Evolutionary conservation across 1,139 yeast genomes (phyloP).

Genomic region (Hansenula sp.): DNA sequence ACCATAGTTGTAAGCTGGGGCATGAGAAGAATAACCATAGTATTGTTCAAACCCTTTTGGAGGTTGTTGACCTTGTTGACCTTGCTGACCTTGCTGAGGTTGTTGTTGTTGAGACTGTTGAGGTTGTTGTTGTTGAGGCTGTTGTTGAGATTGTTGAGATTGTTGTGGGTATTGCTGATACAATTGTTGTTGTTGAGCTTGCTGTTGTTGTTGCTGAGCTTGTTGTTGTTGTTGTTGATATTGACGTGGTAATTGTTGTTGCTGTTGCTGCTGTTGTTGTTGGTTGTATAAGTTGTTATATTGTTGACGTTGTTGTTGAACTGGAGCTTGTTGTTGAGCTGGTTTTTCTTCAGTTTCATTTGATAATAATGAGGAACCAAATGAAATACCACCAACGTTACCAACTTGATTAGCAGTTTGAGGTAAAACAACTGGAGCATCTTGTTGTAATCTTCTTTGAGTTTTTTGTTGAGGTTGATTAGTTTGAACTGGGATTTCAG

Average conservation of each 20-base stretch:
- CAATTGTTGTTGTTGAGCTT: conserved; percentile 25
- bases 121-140: conserved; percentile 18
- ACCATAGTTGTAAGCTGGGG: conserved; percentile 32
- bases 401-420: conserved; percentile 49
- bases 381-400: conserved; percentile 87
- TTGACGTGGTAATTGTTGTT: conserved; percentile 24
- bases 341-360: conserved; percentile 34
- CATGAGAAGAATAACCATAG: conserved; percentile 16
- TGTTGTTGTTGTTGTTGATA: conserved; percentile 11
- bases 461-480: conserved; percentile 14
- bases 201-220: neutral
- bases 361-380: conserved; percentile 60
- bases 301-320: conserved; percentile 4
- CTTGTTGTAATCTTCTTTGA: conserved; percentile 36
- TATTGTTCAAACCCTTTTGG: conserved; percentile 27
- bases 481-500: conserved; percentile 12
- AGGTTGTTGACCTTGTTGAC: conserved; percentile 8
- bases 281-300: conserved; percentile 19
- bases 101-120: conserved; percentile 16
- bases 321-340: conserved; percentile 11
- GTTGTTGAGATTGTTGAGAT: conserved; percentile 5
- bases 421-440: conserved; percentile 66
- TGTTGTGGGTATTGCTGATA: conserved; percentile 20
- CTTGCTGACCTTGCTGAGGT: conserved; percentile 18
- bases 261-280: conserved; percentile 21